Evolutionary conservation across 495 filamentous ascomycete species (phyloP).

Genomic region (Acidiella bohemica): DNA sequence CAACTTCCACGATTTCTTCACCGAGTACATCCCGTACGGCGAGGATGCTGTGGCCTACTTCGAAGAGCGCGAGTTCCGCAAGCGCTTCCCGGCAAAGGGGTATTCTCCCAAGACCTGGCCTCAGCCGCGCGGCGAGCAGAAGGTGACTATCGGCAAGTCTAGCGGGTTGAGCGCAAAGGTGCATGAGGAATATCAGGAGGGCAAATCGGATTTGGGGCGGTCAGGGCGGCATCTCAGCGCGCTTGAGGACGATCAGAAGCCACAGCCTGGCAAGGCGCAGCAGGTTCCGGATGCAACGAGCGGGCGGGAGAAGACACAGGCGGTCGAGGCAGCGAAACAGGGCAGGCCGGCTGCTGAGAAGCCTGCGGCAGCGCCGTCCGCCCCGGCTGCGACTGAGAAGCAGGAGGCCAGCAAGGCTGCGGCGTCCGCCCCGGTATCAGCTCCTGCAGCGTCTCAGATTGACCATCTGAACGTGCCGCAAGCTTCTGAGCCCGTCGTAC

Average conservation of each 20-base stretch:
- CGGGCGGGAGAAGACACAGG: conserved; percentile 6
- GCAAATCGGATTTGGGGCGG: conserved; percentile 17
- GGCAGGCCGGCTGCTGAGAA: conserved; percentile 13
- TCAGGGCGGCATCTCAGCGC: conserved; percentile 28
- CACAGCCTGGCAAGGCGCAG: conserved; percentile 4
- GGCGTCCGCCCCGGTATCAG: conserved; percentile 7
- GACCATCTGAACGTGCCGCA: conserved; percentile 58
- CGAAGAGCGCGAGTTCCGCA: conserved; percentile 87
- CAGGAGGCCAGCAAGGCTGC: conserved; percentile 6
- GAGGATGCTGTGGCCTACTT: conserved; percentile 94
- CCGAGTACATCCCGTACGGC: conserved; percentile 88
- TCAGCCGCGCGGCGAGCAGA: conserved; percentile 39
- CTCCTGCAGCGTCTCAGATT: conserved; percentile 38
- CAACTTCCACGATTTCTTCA: conserved; percentile 99
- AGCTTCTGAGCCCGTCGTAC: conserved; percentile 72
- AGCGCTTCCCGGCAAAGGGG: conserved; percentile 67
- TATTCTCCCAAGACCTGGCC: conserved; percentile 29
- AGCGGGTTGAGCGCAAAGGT: conserved; percentile 78
- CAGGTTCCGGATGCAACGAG: conserved; percentile 7
- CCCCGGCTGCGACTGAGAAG: background rate
- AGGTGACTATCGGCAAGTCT: conserved; percentile 70
- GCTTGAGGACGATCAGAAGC: conserved; percentile 18
- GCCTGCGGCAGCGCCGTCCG: conserved; percentile 1
- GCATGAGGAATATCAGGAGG: conserved; percentile 36
- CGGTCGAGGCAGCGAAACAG: conserved; percentile 10